Base-by-base conservation (phyloP, 495 filamentous ascomycete species). In the Podospora pseudopauciseta region DNA sequence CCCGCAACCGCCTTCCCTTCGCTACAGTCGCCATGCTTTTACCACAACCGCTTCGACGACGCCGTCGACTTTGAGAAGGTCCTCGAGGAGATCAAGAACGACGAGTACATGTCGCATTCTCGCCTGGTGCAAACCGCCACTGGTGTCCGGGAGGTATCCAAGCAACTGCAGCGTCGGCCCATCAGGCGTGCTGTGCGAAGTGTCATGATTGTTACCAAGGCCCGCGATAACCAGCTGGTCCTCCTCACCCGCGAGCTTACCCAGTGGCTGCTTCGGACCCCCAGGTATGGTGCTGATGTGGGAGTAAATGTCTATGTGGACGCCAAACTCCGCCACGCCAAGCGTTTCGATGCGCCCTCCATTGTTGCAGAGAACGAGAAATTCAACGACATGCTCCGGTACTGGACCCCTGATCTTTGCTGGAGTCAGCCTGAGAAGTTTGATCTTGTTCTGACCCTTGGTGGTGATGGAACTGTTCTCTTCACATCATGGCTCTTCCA, bases 141-240 rank as follows among this genome's bases (percentile, higher is more conserved):
- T 0, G 90, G 92, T 23, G 96, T 99, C 11, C 87, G 95, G 5
- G 95, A 99, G 76, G 93, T 98, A 2, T 94, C 93, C 2, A 92
- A 93, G 77, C 95, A 97, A 78, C 82, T 99, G 61, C 92, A 95
- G 78, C 87, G 94, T 56, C 84, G 91, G 32, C 93, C 93, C 16
- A 92, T 97, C 79, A 92, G 90, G 76, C 87, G 92, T 62, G 93
- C 91, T 1, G 93, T 97, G 44, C 86, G 86, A 67, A 97, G 89
- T 76, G 87, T 99, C 67, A 96, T 99, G 92, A 93, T 99, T 71
- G 87, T 99, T 32, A 99, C 96, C 67, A 99, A 98, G 79, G 93
- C 96, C 27, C 86, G 92, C 59, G 96, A 99, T 77, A 97, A 97
- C 72, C 86, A 89, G 56, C 82, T 99, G 53, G 92, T 98, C 15